phyloP scores from a whole-genome alignment of 805 yeast species.

The Metschnikowia koreensis region DNA sequence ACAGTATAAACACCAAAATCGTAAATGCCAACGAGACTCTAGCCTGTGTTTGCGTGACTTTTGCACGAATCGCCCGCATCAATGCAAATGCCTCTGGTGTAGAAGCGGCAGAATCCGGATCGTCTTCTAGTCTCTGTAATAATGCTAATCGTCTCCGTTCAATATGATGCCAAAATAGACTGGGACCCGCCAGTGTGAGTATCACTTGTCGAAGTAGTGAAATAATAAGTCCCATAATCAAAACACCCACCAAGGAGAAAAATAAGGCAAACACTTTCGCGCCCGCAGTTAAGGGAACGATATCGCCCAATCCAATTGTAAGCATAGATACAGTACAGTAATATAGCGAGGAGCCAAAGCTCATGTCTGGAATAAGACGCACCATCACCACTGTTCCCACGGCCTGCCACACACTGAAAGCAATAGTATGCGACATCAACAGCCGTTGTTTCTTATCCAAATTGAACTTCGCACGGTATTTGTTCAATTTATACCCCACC shows the following conservation, averaged over 20 bases:
- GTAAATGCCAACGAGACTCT: constrained; percentile 39
- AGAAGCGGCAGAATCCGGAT: constrained; percentile 17
- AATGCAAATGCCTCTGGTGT: constrained; percentile 50
- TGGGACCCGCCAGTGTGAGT: constrained; percentile 57
- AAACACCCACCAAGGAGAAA: constrained; percentile 67
- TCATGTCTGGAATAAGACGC: constrained; percentile 32
- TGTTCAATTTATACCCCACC: constrained; percentile 54
- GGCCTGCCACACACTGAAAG: constrained; percentile 65
- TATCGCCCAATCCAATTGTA: constrained; percentile 82
- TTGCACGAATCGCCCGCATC: constrained; percentile 52
- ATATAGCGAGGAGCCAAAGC: constrained; percentile 67
- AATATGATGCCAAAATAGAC: constrained; percentile 62
- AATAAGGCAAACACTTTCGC: constrained; percentile 58
- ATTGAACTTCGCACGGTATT: constrained; percentile 71
- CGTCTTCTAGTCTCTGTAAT: constrained; percentile 22
- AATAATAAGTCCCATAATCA: constrained; percentile 71
- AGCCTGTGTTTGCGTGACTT: constrained; percentile 40
- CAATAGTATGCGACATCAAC: constrained; percentile 68
- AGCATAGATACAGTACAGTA: constrained; percentile 69
- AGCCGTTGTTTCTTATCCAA: constrained; percentile 65
- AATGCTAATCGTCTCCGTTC: constrained; percentile 48
- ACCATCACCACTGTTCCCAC: constrained; percentile 57
- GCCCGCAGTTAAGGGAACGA: constrained; percentile 52
- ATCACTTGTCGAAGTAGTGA: constrained; percentile 68
- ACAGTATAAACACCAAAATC: constrained; percentile 46